Evolutionary conservation across 2,329 filamentous ascomycete species (phyloP).

Genomic region (Colletotrichum spaethianum): DNA sequence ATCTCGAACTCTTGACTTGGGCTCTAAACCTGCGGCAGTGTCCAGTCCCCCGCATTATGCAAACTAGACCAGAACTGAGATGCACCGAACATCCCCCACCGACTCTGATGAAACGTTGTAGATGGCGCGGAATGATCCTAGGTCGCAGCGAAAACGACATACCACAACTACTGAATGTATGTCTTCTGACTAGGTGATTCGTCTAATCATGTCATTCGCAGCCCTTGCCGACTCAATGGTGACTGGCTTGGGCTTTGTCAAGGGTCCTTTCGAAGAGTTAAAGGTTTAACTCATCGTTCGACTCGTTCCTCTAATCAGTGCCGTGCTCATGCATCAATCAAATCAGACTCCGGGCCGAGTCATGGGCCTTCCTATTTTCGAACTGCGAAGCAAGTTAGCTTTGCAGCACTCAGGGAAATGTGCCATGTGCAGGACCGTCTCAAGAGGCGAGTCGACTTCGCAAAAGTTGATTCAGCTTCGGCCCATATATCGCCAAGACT

Average conservation of each 20-base stretch:
- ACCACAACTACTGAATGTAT: background rate
- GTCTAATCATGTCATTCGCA: background rate
- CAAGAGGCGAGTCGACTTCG: background rate
- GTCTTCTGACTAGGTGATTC: background rate
- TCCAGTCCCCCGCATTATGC: constrained; percentile 3
- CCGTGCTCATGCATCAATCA: constrained; percentile 1
- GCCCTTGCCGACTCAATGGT: background rate
- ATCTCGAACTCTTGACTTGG: constrained; percentile 19
- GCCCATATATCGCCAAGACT: constrained; percentile 7
- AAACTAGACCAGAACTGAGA: background rate
- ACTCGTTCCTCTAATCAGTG: background rate
- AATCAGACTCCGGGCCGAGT: constrained; percentile 1
- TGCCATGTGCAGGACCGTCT: background rate
- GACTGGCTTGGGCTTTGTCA: background rate
- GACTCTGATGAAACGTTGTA: constrained; percentile 10
- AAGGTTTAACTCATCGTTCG: background rate
- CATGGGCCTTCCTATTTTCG: constrained; percentile 4
- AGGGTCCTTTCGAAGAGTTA: background rate
- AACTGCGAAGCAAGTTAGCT: background rate
- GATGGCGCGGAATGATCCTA: background rate
- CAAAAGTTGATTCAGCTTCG: constrained; percentile 24
- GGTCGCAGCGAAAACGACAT: background rate
- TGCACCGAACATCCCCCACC: background rate
- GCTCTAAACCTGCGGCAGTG: background rate
- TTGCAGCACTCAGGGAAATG: background rate